Evolutionary conservation across 768 basidiomycete species (phyloP).

Genomic region (Saitozyma podzolica): DNA sequence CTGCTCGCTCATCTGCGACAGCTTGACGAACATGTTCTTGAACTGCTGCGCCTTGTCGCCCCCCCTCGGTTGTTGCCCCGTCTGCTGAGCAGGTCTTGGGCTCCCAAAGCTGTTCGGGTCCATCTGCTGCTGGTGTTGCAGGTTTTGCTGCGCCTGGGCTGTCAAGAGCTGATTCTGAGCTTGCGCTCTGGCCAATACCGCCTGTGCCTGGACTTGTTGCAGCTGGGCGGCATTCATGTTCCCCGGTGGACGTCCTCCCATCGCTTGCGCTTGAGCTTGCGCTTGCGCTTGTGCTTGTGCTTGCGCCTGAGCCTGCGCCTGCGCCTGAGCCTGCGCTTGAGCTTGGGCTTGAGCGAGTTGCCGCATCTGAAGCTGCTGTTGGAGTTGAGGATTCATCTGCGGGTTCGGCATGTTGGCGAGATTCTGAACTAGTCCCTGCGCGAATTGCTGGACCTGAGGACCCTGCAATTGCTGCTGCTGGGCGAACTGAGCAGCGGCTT

Average conservation of each 20-base stretch:
- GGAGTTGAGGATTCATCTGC: slow-evolving; percentile 13
- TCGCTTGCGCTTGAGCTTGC: slow-evolving; percentile 8
- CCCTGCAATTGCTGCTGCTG: slow-evolving; percentile 23
- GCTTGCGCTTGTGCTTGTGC: slow-evolving; percentile 3
- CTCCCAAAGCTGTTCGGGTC: neutral
- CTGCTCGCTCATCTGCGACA: slow-evolving; percentile 25
- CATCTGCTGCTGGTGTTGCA: slow-evolving; percentile 13
- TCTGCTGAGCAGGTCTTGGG: neutral
- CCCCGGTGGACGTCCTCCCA: neutral
- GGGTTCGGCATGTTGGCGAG: slow-evolving; percentile 9
- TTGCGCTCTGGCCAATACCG: slow-evolving; percentile 10
- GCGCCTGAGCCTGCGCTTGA: slow-evolving; percentile 14
- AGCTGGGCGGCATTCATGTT: too few species aligned
- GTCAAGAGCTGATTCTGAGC: slow-evolving; percentile 12
- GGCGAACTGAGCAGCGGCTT: neutral
- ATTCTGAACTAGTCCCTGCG: slow-evolving; percentile 7
- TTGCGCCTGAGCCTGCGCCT: slow-evolving; percentile 16
- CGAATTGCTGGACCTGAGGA: slow-evolving; percentile 18
- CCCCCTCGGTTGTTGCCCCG: neutral
- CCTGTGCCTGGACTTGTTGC: neutral
- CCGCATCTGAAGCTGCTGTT: slow-evolving; percentile 17
- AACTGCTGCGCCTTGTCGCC: slow-evolving; percentile 15
- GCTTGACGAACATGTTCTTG: slow-evolving; percentile 11
- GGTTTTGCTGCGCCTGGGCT: slow-evolving; percentile 7
- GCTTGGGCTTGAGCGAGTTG: slow-evolving; percentile 26